Evolutionary conservation across 352 stramenopile genomes (phyloP).

Genomic region (Pythium grandisporangium): DNA sequence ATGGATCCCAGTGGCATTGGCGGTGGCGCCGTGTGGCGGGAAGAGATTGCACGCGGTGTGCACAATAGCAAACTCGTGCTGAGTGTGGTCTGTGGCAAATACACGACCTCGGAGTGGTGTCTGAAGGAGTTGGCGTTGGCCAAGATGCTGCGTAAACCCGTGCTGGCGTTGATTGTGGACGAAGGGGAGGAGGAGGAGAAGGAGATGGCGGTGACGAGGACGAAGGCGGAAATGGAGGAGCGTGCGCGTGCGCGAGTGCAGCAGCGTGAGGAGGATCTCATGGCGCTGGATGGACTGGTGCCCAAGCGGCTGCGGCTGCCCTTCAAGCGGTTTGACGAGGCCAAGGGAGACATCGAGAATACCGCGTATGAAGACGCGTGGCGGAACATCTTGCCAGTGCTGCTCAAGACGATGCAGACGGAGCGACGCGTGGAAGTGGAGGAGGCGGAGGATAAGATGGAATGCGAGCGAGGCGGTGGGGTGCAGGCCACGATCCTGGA

Average conservation of each 20-base stretch:
- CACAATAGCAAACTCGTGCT: slow-evolving; percentile 65
- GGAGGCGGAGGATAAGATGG: neutral
- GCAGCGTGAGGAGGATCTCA: neutral
- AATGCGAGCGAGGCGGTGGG: no score
- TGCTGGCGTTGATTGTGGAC: slow-evolving; percentile 14
- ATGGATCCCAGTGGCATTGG: slow-evolving; percentile 77
- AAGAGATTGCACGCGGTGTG: slow-evolving; percentile 74
- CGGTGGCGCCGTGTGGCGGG: slow-evolving; percentile 65
- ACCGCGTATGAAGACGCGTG: no score
- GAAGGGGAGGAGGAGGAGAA: no score
- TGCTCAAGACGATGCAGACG: slow-evolving; percentile 40
- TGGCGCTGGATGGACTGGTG: slow-evolving; percentile 22
- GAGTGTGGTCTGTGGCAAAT: slow-evolving; percentile 60
- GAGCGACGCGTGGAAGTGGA: slow-evolving; percentile 13
- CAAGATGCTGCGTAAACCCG: slow-evolving; percentile 60
- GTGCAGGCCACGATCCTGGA: neutral
- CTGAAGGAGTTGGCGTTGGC: slow-evolving; percentile 74
- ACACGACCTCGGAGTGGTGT: slow-evolving; percentile 72
- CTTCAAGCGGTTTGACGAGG: slow-evolving; percentile 57
- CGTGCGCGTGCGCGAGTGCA: no score
- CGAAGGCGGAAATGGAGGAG: no score
- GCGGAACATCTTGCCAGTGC: slow-evolving; percentile 29
- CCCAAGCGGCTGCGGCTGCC: slow-evolving; percentile 29
- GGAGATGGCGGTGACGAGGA: no score
- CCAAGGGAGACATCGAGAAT: slow-evolving; percentile 24